A percentile compares a stretch with the other conserved stretches of the same genome.
Conservation (phyloP, 306 rosid species). For the Medicago lupulina region DNA sequence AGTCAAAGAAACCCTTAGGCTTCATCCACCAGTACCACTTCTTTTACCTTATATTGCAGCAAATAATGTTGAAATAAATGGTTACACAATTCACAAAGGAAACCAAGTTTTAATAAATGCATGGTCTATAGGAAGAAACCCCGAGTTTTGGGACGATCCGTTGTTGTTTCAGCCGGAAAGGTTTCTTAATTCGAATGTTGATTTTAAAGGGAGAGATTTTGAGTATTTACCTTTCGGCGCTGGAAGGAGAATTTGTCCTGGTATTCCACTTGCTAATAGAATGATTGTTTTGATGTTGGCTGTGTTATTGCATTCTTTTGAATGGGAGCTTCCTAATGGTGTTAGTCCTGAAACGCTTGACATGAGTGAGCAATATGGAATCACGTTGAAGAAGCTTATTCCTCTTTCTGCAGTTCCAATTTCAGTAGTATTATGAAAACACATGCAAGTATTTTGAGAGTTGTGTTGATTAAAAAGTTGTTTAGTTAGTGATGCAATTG, state of each 20-base stretch:
- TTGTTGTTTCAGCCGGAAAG: slow-evolving; percentile 57
- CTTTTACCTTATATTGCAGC: slow-evolving; percentile 64
- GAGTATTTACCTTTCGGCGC: slow-evolving; percentile 65
- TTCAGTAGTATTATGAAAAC: background rate
- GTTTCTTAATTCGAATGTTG: slow-evolving; percentile 43
- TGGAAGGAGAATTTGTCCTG: slow-evolving; percentile 74
- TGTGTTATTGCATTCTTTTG: slow-evolving; percentile 54
- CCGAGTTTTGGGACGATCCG: slow-evolving; percentile 50
- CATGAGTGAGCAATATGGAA: slow-evolving; percentile 63
- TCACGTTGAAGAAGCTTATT: slow-evolving; percentile 61
- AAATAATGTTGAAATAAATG: slow-evolving; percentile 44
- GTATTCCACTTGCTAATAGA: slow-evolving; percentile 57
- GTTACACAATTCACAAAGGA: slow-evolving; percentile 54
- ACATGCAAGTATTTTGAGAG: background rate
- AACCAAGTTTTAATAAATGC: slow-evolving; percentile 58
- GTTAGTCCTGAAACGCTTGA: slow-evolving; percentile 47
- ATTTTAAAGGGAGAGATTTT: slow-evolving; percentile 61
- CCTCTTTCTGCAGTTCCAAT: slow-evolving; percentile 58
- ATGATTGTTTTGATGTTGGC: slow-evolving; percentile 62
- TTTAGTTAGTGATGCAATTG: background rate
- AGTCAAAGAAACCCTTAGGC: slow-evolving; percentile 64
- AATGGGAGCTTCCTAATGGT: slow-evolving; percentile 64
- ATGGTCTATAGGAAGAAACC: slow-evolving; percentile 67
- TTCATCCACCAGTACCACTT: slow-evolving; percentile 66
- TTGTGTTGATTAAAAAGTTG: background rate